These are phyloP conservation scores for Eucalyptus dawsonii DNA, from an alignment of 345 rosid genomes.

Conservation along the genomic window DNA sequence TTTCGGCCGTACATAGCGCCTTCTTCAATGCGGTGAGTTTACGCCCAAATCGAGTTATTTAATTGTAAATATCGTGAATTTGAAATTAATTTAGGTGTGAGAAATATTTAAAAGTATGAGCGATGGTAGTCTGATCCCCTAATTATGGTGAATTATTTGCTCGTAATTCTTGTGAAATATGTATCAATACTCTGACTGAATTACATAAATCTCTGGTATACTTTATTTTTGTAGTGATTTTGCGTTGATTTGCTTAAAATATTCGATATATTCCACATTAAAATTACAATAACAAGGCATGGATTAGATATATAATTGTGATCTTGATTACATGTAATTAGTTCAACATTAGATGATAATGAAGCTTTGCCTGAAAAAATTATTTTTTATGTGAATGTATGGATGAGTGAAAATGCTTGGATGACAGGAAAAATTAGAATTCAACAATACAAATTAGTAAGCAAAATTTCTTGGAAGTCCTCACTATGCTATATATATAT, in stretches of 20 bases:
- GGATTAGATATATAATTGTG: background rate
- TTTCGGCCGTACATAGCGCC: background rate
- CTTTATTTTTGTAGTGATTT: no score
- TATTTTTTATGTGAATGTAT: background rate
- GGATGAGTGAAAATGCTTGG: background rate
- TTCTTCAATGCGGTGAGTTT: no score
- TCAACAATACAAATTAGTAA: background rate
- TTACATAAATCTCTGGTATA: rapidly evolving
- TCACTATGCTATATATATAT: background rate
- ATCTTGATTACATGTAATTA: background rate
- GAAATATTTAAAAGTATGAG: background rate
- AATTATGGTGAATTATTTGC: no score
- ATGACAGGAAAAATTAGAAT: background rate
- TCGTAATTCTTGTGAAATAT: rapidly evolving
- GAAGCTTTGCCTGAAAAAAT: background rate
- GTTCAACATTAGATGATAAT: background rate
- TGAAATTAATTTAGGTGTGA: background rate
- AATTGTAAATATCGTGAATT: background rate
- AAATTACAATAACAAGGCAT: no score
- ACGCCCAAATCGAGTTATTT: no score
- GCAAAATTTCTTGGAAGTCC: background rate
- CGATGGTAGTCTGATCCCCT: rapidly evolving
- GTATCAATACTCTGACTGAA: rapidly evolving
- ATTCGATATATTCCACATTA: background rate
- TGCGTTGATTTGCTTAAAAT: background rate